phyloP scores from a whole-genome alignment of 2,329 filamentous ascomycete genomes.

The Aspergillus sp. region DNA sequence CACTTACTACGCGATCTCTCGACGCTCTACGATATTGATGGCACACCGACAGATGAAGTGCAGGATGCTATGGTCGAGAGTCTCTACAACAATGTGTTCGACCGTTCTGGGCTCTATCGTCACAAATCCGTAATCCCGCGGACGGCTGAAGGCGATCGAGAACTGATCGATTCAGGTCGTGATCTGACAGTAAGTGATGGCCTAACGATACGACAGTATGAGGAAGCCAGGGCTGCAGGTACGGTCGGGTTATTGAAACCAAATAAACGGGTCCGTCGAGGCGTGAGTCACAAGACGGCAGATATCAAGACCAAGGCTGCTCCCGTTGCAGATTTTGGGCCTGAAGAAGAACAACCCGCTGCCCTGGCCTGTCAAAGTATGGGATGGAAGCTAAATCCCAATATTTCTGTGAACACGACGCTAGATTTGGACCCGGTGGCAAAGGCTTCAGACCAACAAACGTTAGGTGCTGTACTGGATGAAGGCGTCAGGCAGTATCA shows the following conservation, averaged over 20 bases:
- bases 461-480: slow-evolving; percentile 84
- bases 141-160: slow-evolving; percentile 73
- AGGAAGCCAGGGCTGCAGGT: slow-evolving; percentile 61
- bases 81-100: slow-evolving; percentile 89
- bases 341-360: slow-evolving; percentile 63
- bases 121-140: slow-evolving; percentile 64
- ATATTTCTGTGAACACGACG: slow-evolving; percentile 56
- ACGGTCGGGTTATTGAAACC: slow-evolving; percentile 39
- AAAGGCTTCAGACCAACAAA: slow-evolving; percentile 56
- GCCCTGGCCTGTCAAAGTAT: slow-evolving; percentile 70
- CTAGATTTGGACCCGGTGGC: slow-evolving; percentile 65
- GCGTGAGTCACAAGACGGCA: slow-evolving; percentile 41
- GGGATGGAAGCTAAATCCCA: slow-evolving; percentile 71
- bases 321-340: slow-evolving; percentile 54
- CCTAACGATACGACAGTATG: slow-evolving; percentile 65
- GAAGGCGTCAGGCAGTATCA: slow-evolving; percentile 86
- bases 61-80: slow-evolving; percentile 81
- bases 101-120: slow-evolving; percentile 85
- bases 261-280: slow-evolving; percentile 37
- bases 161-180: slow-evolving; percentile 72
- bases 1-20: slow-evolving; percentile 73
- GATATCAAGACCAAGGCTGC: slow-evolving; percentile 44
- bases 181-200: slow-evolving; percentile 66
- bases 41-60: slow-evolving; percentile 61
- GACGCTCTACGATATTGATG: slow-evolving; percentile 72